Percentiles rank a stretch among this genome's conserved stretches.
These are phyloP conservation scores for Yamadazyma olivae DNA, from an alignment of 805 yeast species.

Conservation along the genomic window DNA sequence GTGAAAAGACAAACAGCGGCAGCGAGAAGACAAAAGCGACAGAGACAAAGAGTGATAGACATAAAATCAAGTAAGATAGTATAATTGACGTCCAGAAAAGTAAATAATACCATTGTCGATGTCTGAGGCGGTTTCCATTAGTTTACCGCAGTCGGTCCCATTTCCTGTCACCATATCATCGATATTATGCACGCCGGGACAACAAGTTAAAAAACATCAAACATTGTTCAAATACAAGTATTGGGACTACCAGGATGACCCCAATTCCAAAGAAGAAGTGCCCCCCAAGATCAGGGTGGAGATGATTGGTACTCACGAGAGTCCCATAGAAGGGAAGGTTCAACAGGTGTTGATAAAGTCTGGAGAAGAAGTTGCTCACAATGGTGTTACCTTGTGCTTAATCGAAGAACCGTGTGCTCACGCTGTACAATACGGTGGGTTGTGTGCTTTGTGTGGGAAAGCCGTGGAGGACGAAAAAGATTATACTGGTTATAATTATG, in stretches of 20 bases:
- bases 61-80: no score
- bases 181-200: constrained; percentile 44
- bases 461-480: constrained; percentile 68
- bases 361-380: constrained; percentile 60
- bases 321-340: constrained; percentile 76
- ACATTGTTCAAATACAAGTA: constrained; percentile 61
- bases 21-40: background rate
- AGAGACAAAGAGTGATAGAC: background rate
- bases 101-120: constrained; percentile 8
- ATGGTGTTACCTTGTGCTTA: constrained; percentile 44
- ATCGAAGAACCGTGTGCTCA: constrained; percentile 86
- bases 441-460: constrained; percentile 90
- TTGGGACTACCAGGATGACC: constrained; percentile 61
- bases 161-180: constrained; percentile 66
- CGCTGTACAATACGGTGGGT: constrained; percentile 89
- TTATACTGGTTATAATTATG: constrained; percentile 64
- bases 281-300: constrained; percentile 56
- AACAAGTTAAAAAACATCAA: constrained; percentile 46
- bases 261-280: constrained; percentile 41
- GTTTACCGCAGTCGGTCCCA: constrained; percentile 59
- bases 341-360: constrained; percentile 45
- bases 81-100: no score
- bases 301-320: constrained; percentile 72
- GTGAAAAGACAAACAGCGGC: no score
- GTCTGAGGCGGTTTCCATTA: constrained; percentile 45